These are phyloP conservation scores for Erodium moschatum DNA, from an alignment of 441 rosid species.

Conservation along the genomic window DNA sequence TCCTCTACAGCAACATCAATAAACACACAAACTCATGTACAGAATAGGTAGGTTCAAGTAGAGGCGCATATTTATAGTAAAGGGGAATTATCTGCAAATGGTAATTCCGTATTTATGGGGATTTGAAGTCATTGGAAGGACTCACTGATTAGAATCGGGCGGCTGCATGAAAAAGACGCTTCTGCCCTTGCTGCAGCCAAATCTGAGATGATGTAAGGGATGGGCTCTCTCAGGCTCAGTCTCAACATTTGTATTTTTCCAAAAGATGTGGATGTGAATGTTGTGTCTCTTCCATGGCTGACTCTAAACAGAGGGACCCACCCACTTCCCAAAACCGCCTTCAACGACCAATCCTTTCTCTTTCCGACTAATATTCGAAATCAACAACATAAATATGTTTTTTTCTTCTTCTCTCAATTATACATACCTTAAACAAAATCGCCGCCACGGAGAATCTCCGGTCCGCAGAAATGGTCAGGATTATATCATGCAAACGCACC, in stretches of 20 bases:
- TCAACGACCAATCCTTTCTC: background rate
- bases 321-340: background rate
- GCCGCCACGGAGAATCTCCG: background rate
- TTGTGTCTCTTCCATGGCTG: background rate
- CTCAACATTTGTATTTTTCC: background rate
- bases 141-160: background rate
- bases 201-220: too few relatives aligned
- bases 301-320: too few relatives aligned
- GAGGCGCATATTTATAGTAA: too few relatives aligned
- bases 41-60: background rate
- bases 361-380: too few relatives aligned
- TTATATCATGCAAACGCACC: background rate
- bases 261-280: conserved; percentile 4
- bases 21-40: background rate
- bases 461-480: too few relatives aligned
- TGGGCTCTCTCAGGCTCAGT: too few relatives aligned
- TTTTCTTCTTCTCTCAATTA: background rate
- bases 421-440: background rate
- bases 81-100: background rate
- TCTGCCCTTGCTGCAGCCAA: too few relatives aligned
- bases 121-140: background rate
- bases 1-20: background rate
- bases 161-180: background rate
- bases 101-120: background rate
- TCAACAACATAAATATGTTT: background rate